Percentiles rank a stretch among this genome's conserved stretches.
phyloP scores from a whole-genome alignment of 176 grass and related monocot species.

The Rhynchospora breviuscula region DNA sequence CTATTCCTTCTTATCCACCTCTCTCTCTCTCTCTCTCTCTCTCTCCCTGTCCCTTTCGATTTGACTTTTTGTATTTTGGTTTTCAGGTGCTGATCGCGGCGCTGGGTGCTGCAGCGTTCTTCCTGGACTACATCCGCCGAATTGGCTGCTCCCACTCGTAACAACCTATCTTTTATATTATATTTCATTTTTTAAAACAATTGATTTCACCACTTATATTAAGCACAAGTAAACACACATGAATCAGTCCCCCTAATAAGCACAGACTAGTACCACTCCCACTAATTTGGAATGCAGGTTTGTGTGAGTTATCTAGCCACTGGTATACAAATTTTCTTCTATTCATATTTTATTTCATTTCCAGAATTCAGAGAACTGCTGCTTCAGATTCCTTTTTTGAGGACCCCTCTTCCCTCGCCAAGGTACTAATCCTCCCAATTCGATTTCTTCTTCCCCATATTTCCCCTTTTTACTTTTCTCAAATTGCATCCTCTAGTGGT shows the following conservation, averaged over 20 bases:
- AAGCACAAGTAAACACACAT: no score
- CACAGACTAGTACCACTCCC: no score
- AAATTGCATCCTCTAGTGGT: no score
- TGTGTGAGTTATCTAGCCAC: no score
- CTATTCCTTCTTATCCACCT: background rate
- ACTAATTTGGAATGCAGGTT: no score
- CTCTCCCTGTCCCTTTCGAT: background rate
- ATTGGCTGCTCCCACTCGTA: slow-evolving; percentile 86
- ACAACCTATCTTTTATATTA: background rate
- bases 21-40: slow-evolving; percentile 2
- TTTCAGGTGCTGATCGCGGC: slow-evolving; percentile 43
- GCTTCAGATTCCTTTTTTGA: slow-evolving; percentile 68
- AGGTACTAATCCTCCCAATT: slow-evolving; percentile 29
- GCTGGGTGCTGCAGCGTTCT: slow-evolving; percentile 48
- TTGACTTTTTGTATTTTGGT: background rate
- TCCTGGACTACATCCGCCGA: slow-evolving; percentile 81
- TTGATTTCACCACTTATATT: no score
- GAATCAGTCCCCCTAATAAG: no score
- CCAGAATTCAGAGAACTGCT: slow-evolving; percentile 56
- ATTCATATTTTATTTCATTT: slow-evolving; percentile 19
- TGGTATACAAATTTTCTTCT: background rate
- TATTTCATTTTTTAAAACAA: no score
- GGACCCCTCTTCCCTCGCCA: slow-evolving; percentile 84
- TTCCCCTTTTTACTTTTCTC: no score
- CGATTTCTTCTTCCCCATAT: no score